Percentiles rank a stretch among this genome's conserved stretches.
Evolutionary conservation across 2,329 filamentous ascomycete species (phyloP).

Genomic region (Thermothelomyces thermophilus): DNA sequence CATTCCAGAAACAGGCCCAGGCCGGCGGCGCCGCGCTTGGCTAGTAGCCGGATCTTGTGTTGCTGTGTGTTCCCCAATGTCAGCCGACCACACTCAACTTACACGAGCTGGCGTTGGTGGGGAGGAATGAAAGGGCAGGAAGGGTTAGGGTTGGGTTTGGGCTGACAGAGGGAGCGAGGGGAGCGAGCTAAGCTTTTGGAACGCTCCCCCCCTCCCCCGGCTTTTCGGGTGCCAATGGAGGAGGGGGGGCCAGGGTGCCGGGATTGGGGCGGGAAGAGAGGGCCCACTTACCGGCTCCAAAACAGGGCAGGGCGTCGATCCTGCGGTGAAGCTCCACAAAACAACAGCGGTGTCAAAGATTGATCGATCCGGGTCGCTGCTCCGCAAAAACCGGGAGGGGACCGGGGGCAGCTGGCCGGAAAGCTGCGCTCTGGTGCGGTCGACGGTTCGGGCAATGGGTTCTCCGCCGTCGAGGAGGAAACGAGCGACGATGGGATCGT

Average conservation of each 20-base stretch:
- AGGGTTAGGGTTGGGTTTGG: slow-evolving; percentile 1
- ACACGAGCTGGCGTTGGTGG: no score
- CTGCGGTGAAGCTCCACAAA: slow-evolving; percentile 12
- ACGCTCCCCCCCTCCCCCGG: no score
- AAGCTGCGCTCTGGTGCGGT: slow-evolving; percentile 10
- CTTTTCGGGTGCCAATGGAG: no score
- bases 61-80: slow-evolving; percentile 6
- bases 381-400: neutral
- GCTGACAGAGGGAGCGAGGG: no score
- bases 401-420: neutral
- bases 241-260: no score
- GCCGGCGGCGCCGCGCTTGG: slow-evolving; percentile 2
- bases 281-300: slow-evolving; percentile 9
- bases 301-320: slow-evolving; percentile 7
- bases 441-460: slow-evolving; percentile 3
- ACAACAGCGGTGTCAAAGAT: slow-evolving; percentile 19
- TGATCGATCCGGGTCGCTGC: neutral
- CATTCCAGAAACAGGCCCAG: slow-evolving; percentile 20
- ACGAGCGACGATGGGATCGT: slow-evolving; percentile 10
- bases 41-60: slow-evolving; percentile 18
- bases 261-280: neutral
- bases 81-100: neutral
- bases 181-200: no score
- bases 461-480: slow-evolving; percentile 13
- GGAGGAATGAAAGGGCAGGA: no score